A percentile compares a stretch with the other conserved stretches of the same genome.
Conservation (phyloP, 1,284 basidiomycete genomes). For the Puccinia brachypodii region DNA sequence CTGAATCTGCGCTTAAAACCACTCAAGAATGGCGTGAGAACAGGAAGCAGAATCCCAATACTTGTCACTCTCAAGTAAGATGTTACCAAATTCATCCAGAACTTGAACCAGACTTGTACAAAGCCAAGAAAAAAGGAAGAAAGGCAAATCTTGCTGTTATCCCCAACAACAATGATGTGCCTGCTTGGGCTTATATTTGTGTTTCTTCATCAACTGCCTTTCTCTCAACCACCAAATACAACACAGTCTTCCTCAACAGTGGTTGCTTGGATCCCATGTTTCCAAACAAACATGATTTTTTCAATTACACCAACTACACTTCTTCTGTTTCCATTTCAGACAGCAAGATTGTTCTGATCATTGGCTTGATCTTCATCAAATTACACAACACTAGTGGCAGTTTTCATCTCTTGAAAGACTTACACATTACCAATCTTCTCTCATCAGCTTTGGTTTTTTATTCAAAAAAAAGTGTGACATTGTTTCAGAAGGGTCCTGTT, state of each 20-base stretch:
- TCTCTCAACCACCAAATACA: not conserved
- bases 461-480: not conserved
- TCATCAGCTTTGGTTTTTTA: conserved; percentile 24
- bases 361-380: not conserved
- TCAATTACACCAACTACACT: not conserved
- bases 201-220: not conserved
- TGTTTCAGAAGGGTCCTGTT: not conserved
- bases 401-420: not conserved
- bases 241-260: conserved; percentile 7
- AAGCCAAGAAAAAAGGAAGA: not conserved
- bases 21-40: not conserved
- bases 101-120: not conserved
- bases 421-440: not conserved
- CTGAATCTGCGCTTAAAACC: not conserved
- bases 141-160: not conserved
- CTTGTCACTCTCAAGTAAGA: not conserved
- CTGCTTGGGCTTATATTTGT: not conserved
- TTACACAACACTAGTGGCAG: not conserved
- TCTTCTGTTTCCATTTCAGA: not conserved
- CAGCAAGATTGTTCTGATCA: not conserved
- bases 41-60: not conserved
- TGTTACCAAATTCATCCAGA: conserved; percentile 1
- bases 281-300: not conserved
- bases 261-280: conserved; percentile 18
- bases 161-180: not conserved